These are phyloP conservation scores for Cornus suecica DNA, from an alignment of 148 eudicot genomes.

Conservation along the genomic window DNA sequence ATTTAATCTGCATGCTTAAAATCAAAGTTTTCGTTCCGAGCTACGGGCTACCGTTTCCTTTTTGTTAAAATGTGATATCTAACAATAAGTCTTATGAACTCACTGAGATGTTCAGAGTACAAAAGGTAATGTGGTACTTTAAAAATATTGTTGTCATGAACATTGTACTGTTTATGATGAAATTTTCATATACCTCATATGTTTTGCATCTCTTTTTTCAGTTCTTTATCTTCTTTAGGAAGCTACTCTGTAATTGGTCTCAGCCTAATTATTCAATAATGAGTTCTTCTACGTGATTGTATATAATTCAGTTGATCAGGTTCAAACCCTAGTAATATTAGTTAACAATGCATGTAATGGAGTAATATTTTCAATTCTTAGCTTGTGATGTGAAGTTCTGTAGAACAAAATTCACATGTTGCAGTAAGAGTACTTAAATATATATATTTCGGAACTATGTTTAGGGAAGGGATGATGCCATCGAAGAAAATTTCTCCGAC, in stretches of 20 bases:
- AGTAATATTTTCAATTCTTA: neutral
- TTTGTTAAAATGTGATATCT: neutral
- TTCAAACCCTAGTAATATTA: neutral
- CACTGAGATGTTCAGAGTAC: no score
- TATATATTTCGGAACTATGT: conserved; percentile 11
- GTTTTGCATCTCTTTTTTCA: neutral
- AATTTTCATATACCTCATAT: neutral
- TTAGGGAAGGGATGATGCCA: conserved; percentile 58
- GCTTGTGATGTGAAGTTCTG: conserved; percentile 4
- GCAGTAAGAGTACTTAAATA: conserved; percentile 1
- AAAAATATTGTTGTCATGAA: neutral
- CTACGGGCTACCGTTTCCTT: neutral
- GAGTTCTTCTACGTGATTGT: neutral
- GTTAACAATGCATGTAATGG: neutral
- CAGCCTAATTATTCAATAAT: neutral
- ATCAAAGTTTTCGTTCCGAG: conserved; percentile 74
- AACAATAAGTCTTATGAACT: neutral
- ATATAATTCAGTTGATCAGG: neutral
- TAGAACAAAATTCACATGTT: neutral
- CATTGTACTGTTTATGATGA: neutral
- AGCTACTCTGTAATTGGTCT: neutral
- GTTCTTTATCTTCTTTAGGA: neutral
- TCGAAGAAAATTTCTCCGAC: conserved; percentile 51
- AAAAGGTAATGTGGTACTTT: no score
- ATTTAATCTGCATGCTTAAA: conserved; percentile 46